Base-by-base conservation (phyloP, 1,284 basidiomycete species). In the Ceraceosorus bombacis region DNA sequence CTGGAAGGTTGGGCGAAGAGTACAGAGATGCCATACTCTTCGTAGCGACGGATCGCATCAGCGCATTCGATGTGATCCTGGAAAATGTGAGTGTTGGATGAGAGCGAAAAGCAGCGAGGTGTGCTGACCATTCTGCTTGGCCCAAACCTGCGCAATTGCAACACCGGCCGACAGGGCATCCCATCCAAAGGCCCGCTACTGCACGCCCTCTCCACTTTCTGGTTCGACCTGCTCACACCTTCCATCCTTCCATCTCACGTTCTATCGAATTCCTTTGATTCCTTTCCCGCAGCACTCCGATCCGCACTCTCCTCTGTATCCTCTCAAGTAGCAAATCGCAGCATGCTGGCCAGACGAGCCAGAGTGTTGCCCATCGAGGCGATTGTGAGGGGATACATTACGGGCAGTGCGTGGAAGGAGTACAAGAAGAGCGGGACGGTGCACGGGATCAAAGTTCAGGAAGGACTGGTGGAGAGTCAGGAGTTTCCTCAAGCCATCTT, bases 341-440 rank as follows among this genome's bases (percentile, higher is more conserved):
- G 87, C 5, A 96, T 98, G 88, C 86, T 97, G 55, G 94, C 98
- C 10, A 84, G 82, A 75, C 91, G 88, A 72, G 93, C 92, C 6
- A 83, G 88, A 74, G 88, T 99, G 13, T 81, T 98, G 39, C 90
- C 90, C 51, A 83, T 98, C n/a, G 95, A 99, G 79, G 92, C 89
- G 3, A 98, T 98, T 71, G 94, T 98, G 12, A 82, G 95, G 63
- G 94, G 94, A 4, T 98, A 98, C 80, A 83, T 99, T 63, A 90
- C 94, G 38, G 93, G 93, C 88, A 96, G 92, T 36, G 95, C 89
- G 6, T 98, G 92, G 91, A 80, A 84, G 1, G 95, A 98, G 79
- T 98, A 98, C 81, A 86, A 89, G 79, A 87, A 86, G 78, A 82
- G 81, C 0, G 86, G 88, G 49, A 97, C 91, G 0, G 88, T 95